phyloP scores from a whole-genome alignment of 306 rosid genomes.

The Amphicarpaea edgeworthii region DNA sequence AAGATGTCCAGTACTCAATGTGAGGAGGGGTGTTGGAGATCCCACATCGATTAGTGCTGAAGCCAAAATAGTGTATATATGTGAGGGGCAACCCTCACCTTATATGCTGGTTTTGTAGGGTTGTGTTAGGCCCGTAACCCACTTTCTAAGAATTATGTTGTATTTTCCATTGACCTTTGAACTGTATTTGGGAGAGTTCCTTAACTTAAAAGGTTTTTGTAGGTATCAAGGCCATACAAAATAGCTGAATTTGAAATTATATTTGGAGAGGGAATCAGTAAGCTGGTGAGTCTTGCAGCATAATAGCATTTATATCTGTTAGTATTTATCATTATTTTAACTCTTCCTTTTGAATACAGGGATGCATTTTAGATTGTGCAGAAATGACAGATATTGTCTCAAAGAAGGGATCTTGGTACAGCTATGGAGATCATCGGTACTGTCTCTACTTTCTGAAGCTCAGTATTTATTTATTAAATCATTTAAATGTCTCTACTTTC shows the following conservation, averaged over 20 bases:
- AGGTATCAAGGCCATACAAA: conserved; percentile 99
- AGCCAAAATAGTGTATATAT: no score
- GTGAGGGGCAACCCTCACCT: no score
- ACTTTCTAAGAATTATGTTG: no score
- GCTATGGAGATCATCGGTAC: conserved; percentile 92
- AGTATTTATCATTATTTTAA: conserved; percentile 40
- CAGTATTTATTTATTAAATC: conserved; percentile 13
- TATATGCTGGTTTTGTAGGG: no score
- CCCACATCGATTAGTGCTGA: no score
- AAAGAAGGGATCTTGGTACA: conserved; percentile 97
- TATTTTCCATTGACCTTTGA: conserved; percentile 31
- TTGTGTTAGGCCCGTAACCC: no score
- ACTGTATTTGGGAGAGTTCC: conserved; percentile 27
- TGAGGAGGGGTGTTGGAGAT: no score
- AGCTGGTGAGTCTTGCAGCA: conserved; percentile 67
- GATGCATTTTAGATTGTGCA: conserved; percentile 96
- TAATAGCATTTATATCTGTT: conserved; percentile 21
- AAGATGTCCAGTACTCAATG: no score
- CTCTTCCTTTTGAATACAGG: conserved; percentile 65
- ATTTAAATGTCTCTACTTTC: conserved; percentile 43
- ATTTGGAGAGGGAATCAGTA: conserved; percentile 92
- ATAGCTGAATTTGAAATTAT: conserved; percentile 95
- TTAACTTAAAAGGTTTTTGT: conserved; percentile 45
- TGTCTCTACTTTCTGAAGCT: conserved; percentile 42
- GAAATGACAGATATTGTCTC: conserved; percentile 81